A percentile compares a stretch with the other conserved stretches of the same genome.
These are phyloP conservation scores for Penicillium sp. DNA, from an alignment of 2,329 filamentous ascomycete genomes.

Conservation along the genomic window DNA sequence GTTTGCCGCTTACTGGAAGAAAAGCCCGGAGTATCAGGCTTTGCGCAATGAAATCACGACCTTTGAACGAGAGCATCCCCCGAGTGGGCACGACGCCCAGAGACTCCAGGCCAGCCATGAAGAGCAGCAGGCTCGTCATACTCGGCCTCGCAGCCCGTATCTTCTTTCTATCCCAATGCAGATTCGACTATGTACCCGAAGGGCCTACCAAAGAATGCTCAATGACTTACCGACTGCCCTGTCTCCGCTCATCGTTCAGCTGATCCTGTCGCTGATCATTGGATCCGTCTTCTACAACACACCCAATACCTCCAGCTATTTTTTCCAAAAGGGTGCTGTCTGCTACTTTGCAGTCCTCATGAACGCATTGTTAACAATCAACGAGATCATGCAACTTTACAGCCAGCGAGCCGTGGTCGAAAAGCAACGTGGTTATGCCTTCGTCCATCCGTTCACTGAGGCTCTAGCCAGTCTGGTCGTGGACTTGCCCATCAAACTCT, in stretches of 20 bases:
- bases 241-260: constrained; percentile 59
- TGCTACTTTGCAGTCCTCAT: constrained; percentile 82
- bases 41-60: constrained; percentile 31
- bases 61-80: constrained; percentile 32
- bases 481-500: constrained; percentile 67
- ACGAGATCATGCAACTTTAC: constrained; percentile 41
- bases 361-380: constrained; percentile 63
- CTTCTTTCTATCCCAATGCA: constrained; percentile 72
- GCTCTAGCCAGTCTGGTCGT: constrained; percentile 16
- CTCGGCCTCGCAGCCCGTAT: constrained; percentile 57
- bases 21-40: constrained; percentile 24
- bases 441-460: constrained; percentile 26
- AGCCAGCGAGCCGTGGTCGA: constrained; percentile 24
- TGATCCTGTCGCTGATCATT: constrained; percentile 68
- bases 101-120: constrained; percentile 33
- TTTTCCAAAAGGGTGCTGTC: constrained; percentile 69
- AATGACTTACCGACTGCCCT: constrained; percentile 70
- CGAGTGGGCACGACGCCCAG: constrained; percentile 27
- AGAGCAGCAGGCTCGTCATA: constrained; percentile 35
- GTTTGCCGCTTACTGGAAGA: constrained; percentile 50
- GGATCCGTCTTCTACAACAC: constrained; percentile 76
- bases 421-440: constrained; percentile 29
- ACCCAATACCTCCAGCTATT: constrained; percentile 57
- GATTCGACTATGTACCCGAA: constrained; percentile 68
- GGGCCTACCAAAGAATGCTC: constrained; percentile 67